A percentile compares a stretch with the other conserved stretches of the same genome.
Conservation (phyloP, 352 stramenopile species). For the Hyaloperonospora brassicae region DNA sequence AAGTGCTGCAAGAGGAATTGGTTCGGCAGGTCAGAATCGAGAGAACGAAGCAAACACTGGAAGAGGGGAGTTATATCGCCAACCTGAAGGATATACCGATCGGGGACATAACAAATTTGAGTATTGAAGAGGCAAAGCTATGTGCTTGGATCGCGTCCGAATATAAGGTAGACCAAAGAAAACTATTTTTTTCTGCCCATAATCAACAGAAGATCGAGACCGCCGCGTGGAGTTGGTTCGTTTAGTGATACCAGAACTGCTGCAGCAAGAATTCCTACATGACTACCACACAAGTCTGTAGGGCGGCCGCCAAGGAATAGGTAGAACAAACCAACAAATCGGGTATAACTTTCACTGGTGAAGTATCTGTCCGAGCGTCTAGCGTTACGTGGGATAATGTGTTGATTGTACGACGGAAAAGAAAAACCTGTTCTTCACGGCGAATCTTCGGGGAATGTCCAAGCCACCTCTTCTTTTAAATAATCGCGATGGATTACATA, state of each 20-base stretch:
- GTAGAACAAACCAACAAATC: not conserved
- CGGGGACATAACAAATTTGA: not conserved
- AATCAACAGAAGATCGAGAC: too few relatives aligned
- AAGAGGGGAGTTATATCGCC: too few relatives aligned
- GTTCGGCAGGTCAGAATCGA: too few relatives aligned
- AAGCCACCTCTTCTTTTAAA: not conserved
- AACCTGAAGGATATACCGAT: not conserved
- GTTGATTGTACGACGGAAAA: not conserved
- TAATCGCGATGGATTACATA: conserved; percentile 2
- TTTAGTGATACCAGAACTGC: too few relatives aligned
- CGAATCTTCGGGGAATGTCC: not conserved
- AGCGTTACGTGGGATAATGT: not conserved
- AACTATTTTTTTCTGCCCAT: too few relatives aligned
- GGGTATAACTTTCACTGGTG: not conserved
- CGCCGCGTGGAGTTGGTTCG: too few relatives aligned
- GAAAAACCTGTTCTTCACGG: not conserved
- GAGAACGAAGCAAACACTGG: too few relatives aligned
- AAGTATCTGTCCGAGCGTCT: not conserved
- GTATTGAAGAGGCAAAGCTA: too few relatives aligned
- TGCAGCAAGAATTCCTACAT: too few relatives aligned
- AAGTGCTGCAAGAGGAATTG: too few relatives aligned
- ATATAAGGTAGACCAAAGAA: too few relatives aligned
- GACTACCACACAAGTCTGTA: not conserved
- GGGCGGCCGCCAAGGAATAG: conserved; percentile 1
- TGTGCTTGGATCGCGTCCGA: too few relatives aligned